phyloP scores from a whole-genome alignment of 2,329 filamentous ascomycete species.

The Fusarium virguliforme region DNA sequence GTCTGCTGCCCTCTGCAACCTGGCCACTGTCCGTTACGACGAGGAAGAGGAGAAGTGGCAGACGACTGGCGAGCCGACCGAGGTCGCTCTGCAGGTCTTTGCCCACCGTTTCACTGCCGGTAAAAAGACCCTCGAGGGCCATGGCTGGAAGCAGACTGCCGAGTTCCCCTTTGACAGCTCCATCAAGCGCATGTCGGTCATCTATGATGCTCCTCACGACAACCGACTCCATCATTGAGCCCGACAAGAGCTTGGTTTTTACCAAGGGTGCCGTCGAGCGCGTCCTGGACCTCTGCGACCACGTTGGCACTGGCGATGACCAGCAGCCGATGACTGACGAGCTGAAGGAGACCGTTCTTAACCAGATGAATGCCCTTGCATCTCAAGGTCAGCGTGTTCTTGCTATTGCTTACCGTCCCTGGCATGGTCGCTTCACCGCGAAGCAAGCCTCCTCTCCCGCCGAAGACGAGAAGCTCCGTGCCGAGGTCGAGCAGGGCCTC shows the following conservation, averaged over 20 bases:
- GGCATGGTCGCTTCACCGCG: slow-evolving; percentile 65
- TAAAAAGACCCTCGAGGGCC: slow-evolving; percentile 67
- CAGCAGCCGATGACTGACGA: slow-evolving; percentile 66
- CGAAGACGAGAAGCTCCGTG: slow-evolving; percentile 68
- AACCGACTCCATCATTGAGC: slow-evolving; percentile 57
- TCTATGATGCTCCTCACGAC: slow-evolving; percentile 70
- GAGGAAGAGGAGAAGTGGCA: slow-evolving; percentile 73
- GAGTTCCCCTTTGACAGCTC: slow-evolving; percentile 86
- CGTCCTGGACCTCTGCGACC: slow-evolving; percentile 70
- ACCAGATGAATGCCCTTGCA: slow-evolving; percentile 73
- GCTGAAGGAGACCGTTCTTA: slow-evolving; percentile 65
- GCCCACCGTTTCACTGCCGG: slow-evolving; percentile 76
- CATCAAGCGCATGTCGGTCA: slow-evolving; percentile 85
- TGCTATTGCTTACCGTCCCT: slow-evolving; percentile 77
- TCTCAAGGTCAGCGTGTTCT: slow-evolving; percentile 81
- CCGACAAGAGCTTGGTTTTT: slow-evolving; percentile 68
- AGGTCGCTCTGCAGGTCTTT: slow-evolving; percentile 84
- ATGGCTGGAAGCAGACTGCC: slow-evolving; percentile 75
- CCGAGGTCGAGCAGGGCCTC: slow-evolving; percentile 77
- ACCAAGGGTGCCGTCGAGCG: slow-evolving; percentile 76
- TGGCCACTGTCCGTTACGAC: slow-evolving; percentile 71
- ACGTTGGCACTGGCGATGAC: slow-evolving; percentile 62
- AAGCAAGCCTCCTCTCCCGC: slow-evolving; percentile 55
- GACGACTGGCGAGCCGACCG: slow-evolving; percentile 80
- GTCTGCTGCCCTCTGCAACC: slow-evolving; percentile 76